Base-by-base conservation (phyloP, 805 yeast genomes). In the Metschnikowia kunwiensis region DNA sequence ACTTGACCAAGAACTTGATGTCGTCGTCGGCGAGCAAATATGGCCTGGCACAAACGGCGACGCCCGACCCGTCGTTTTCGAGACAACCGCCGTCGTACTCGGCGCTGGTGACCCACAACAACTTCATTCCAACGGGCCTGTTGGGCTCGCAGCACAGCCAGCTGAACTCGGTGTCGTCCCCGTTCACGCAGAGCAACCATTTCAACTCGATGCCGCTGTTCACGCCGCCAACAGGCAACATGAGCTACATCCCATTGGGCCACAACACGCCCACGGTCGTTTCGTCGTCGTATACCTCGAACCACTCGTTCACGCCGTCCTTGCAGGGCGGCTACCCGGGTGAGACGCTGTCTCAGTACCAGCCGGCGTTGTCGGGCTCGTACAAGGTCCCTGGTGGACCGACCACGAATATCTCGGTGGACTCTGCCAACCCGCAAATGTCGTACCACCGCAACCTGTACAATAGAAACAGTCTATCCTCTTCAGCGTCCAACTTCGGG, bases 321-420 rank as follows among this genome's bases (percentile, higher is more conserved):
- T 21, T 16, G 9, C 37, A 37, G 30, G 40, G 9, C 25, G 13
- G 15, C 22, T 31, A 32, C 11, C 25, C 11, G 8, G 7, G 15
- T 12, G 23, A 25, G 2, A 17, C 35, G 12, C 34, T 31, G 12
- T 29, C 31, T 12, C 41, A 33, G 29, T 21, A 29, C 24, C 39
- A 36, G 12, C 30, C 25, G 6, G 32, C 32, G 22, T 21, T 44
- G 11, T 20, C 47, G 13, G 48, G 44, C 12, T 29, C 49, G 1
- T 48, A 41, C 40, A 38, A 42, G 27, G 33, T 34, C 19, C 63
- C 61, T 14, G 67, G 77, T 5, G 65, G 68, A 8, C 77, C 83
- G 7, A 77, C 83, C 3, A 77, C 83, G 1, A 70, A 65, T 40
- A 63, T 77, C 20, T 68, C 77, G 11, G 71, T 65, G 49, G 80